Evolutionary conservation across 257 asterid species (phyloP).

Genomic region (Handroanthus guayacan): DNA sequence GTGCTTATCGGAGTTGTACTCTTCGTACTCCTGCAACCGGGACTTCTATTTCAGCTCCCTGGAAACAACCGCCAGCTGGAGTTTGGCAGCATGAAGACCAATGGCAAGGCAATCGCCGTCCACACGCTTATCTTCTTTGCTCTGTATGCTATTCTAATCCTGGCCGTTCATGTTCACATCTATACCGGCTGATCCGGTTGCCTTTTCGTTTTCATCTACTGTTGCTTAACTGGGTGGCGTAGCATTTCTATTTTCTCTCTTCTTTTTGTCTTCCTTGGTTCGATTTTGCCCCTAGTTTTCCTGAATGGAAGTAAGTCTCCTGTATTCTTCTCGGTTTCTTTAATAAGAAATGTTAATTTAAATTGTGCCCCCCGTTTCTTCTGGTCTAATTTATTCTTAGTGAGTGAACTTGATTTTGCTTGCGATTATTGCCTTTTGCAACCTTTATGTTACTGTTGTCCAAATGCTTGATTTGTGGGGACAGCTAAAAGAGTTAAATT

Average conservation of each 20-base stretch:
- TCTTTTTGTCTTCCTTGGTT: background rate
- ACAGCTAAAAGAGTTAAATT: no score
- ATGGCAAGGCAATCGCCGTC: slow-evolving; percentile 79
- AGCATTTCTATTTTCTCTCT: background rate
- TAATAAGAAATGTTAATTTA: background rate
- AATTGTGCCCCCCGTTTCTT: slow-evolving; percentile 4
- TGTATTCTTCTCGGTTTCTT: background rate
- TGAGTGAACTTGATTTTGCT: slow-evolving; percentile 6
- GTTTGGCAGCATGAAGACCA: slow-evolving; percentile 88
- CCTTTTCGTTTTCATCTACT: background rate
- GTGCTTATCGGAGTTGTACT: slow-evolving; percentile 85
- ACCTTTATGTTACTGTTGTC: no score
- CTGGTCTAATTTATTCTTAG: background rate
- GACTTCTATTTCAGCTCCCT: slow-evolving; percentile 78
- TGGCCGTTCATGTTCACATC: slow-evolving; percentile 81
- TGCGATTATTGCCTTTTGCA: background rate
- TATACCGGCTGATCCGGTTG: slow-evolving; percentile 62
- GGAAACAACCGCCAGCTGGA: slow-evolving; percentile 67
- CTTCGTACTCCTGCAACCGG: slow-evolving; percentile 78
- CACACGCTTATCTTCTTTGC: slow-evolving; percentile 86
- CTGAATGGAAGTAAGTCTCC: background rate
- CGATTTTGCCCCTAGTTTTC: background rate
- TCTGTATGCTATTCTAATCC: slow-evolving; percentile 71
- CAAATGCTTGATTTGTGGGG: no score
- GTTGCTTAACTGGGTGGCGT: slow-evolving; percentile 4